Conservation (phyloP, 2,329 filamentous ascomycete genomes). For the Epichloe coenophiala region DNA sequence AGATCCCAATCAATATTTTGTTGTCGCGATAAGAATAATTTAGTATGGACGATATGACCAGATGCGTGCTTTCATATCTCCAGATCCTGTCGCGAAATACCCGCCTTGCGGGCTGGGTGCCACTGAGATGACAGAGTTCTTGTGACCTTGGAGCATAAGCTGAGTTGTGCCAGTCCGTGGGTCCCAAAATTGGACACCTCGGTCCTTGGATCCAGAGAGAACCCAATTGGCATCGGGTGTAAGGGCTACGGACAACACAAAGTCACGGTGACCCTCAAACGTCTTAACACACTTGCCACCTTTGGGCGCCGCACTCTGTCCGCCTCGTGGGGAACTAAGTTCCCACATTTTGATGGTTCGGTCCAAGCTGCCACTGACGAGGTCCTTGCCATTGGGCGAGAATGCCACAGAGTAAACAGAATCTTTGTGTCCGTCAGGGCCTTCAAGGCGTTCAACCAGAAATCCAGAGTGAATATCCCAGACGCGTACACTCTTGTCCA, state of each 20-base stretch:
- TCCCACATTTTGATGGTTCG: slow-evolving; percentile 99
- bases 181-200: slow-evolving; percentile 98
- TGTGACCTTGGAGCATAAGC: slow-evolving; percentile 97
- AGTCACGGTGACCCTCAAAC: slow-evolving; percentile 96
- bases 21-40: neutral
- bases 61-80: slow-evolving; percentile 94
- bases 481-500: slow-evolving; percentile 95
- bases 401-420: slow-evolving; percentile 96
- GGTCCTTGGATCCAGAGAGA: slow-evolving; percentile 91
- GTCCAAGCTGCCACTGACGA: slow-evolving; percentile 89
- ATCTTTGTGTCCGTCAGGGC: slow-evolving; percentile 88
- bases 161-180: slow-evolving; percentile 85
- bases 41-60: slow-evolving; percentile 63
- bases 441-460: slow-evolving; percentile 82
- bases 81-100: slow-evolving; percentile 90
- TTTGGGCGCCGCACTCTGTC: slow-evolving; percentile 55
- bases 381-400: slow-evolving; percentile 79
- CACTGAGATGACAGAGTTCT: slow-evolving; percentile 97
- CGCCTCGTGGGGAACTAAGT: slow-evolving; percentile 58
- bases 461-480: slow-evolving; percentile 85
- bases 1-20: neutral
- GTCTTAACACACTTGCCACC: slow-evolving; percentile 90
- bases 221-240: slow-evolving; percentile 94
- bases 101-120: slow-evolving; percentile 80
- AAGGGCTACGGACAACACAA: slow-evolving; percentile 87